Base-by-base conservation (phyloP, 169 alveolate genomes). In the Plasmodium reichenowi region DNA sequence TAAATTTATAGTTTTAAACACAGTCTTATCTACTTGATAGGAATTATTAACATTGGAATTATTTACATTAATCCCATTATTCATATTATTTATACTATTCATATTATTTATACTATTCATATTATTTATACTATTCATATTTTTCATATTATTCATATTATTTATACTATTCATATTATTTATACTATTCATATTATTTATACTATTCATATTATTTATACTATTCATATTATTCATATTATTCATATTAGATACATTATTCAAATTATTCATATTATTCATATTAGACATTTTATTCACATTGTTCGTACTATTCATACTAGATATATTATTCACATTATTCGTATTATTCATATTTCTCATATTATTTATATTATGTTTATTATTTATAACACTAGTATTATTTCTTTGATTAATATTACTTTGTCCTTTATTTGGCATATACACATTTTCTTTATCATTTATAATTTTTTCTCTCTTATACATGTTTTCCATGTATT, bases 391-490 rank as follows among this genome's bases (percentile, higher is more conserved):
- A 4, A 54, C 29, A 17, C 68, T 17, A 13, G 48, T 20, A 47
- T 22, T 58, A 26, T 29, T 60, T 52, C 13, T 67, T 15, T 70
- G 71, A 29, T 48, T 80, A 29, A 80, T 29, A 26, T 48, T 67
- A 63, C 43, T 80, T 24, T 56, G 70, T 54, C 59, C 72, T 45
- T 80, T 80, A 43, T 68, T 9, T 48, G 80, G 43, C 9, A 80
- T 56, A 17, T 54, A 68, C 64, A 80, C 26, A 29, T 68, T 48
- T 12, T 80, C 83, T 12, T 67, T 80, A 38, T 80, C 76, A 62
- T 68, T 80, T 72, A 80, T 20, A 54, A 66, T 67, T 20, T 80
- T 80, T 38, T 80, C 90, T 56, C 72, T 78, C 7, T 78, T 66
- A 50, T 67, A 48, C 63, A 78, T 29, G 64, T 66, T 66, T 78